Base-by-base conservation (phyloP, 139 green algal species). In the Chlorella vulgaris region DNA sequence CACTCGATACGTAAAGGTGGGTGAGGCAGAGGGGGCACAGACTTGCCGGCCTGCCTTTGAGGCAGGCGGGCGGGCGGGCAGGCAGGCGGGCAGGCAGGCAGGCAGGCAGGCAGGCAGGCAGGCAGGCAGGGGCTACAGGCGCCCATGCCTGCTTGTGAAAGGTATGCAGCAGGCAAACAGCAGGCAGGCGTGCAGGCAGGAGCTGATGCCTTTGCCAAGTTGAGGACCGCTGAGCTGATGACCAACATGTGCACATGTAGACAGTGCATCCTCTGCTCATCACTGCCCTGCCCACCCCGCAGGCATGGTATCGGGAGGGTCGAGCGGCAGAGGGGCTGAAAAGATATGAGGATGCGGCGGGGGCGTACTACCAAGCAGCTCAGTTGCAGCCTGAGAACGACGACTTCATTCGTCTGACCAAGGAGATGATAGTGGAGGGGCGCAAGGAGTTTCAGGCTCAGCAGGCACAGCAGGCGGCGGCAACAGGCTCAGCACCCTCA, bases 231-330 rank as follows among this genome's bases (percentile, higher is more conserved):
- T n/a, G n/a, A n/a, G n/a, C n/a, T n/a, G n/a, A n/a, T n/a, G n/a
- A n/a, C n/a, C n/a, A n/a, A n/a, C n/a, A n/a, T n/a, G n/a, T n/a
- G n/a, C n/a, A n/a, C n/a, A n/a, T n/a, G n/a, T n/a, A n/a, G n/a
- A n/a, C n/a, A n/a, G n/a, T n/a, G n/a, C n/a, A n/a, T n/a, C n/a
- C n/a, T n/a, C n/a, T n/a, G n/a, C n/a, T 26, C 33, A 70, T 29
- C 31, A n/a, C 33, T 5, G 6, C 4, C 42, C 26, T 26, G 15
- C 39, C 19, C 22, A n/a, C 8, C 42, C 7, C 2, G 55, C 74
- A 81, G 58, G 60, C 82, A 7, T 89, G 85, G 84, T 91, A 87
- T n/a, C 78, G 87, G 1, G 87, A 91, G 79, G 87, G 87, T 3
- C 51, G 24, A 28, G 87, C 87, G 4, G 82, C 82, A 0, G 36